phyloP scores from a whole-genome alignment of 257 asterid genomes.

The Solanum arcanum region DNA sequence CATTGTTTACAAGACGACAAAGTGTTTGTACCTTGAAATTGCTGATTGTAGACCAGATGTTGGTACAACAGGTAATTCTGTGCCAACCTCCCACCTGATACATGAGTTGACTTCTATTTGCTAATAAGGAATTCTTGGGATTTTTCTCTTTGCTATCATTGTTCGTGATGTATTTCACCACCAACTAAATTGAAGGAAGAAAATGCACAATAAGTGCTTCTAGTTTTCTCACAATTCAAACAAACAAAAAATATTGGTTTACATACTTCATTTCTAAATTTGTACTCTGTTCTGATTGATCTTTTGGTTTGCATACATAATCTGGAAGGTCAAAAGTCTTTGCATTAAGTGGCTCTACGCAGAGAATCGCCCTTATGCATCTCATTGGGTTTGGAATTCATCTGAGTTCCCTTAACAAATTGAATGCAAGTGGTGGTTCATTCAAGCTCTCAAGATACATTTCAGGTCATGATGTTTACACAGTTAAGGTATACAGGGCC shows the following conservation, averaged over 20 bases:
- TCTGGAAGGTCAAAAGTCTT: slow-evolving; percentile 51
- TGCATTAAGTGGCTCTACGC: slow-evolving; percentile 57
- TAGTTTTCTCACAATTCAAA: neutral
- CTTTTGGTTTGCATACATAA: slow-evolving; percentile 15
- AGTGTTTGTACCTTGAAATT: neutral
- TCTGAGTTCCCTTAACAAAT: slow-evolving; percentile 28
- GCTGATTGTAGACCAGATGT: neutral
- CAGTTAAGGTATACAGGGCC: neutral
- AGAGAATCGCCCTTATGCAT: slow-evolving; percentile 74
- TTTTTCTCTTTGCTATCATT: slow-evolving; percentile 16
- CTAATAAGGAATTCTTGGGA: neutral
- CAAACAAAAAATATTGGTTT: neutral
- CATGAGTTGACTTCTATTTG: neutral
- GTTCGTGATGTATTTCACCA: slow-evolving; percentile 40
- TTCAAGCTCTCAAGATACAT: slow-evolving; percentile 65
- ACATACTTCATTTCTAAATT: neutral
- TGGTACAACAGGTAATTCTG: neutral
- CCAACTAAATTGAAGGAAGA: slow-evolving; percentile 34
- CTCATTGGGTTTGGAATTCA: slow-evolving; percentile 55
- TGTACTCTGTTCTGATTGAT: slow-evolving; percentile 10
- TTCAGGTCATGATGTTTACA: slow-evolving; percentile 51
- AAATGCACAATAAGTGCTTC: slow-evolving; percentile 57
- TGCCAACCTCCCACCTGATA: neutral
- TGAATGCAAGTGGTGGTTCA: slow-evolving; percentile 38
- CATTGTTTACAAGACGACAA: neutral